These are phyloP conservation scores for Calendula officinalis DNA, from an alignment of 129 eudicot species.

Conservation along the genomic window DNA sequence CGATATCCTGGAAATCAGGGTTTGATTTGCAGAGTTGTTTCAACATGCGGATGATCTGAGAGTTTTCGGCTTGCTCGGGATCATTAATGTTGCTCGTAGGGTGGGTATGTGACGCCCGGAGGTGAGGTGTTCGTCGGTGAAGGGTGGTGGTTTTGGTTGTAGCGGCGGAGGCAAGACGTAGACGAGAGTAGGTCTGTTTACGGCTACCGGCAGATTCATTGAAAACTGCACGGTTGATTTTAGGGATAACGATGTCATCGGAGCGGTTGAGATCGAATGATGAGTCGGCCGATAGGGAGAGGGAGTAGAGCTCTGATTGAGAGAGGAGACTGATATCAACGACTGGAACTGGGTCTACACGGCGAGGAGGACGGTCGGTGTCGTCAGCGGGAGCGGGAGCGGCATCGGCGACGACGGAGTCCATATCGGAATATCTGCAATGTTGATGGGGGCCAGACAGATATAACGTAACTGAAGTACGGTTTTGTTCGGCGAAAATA, in stretches of 20 bases:
- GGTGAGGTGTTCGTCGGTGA: conserved; percentile 48
- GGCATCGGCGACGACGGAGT: conserved; percentile 29
- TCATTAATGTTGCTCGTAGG: conserved; percentile 28
- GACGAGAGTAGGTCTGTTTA: conserved; percentile 84
- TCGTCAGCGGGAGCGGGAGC: conserved; percentile 30
- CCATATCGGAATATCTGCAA: conserved; percentile 33
- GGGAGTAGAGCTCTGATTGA: conserved; percentile 81
- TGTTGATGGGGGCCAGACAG: not conserved
- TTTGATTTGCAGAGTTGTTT: conserved; percentile 47
- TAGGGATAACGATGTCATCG: conserved; percentile 79
- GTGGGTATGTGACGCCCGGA: conserved; percentile 27
- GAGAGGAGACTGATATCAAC: conserved; percentile 73
- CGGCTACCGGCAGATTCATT: conserved; percentile 92
- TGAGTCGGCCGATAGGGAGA: conserved; percentile 49
- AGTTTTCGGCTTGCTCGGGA: conserved; percentile 59
- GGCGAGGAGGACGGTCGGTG: conserved; percentile 30
- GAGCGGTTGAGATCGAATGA: conserved; percentile 41
- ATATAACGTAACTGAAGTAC: too few relatives aligned
- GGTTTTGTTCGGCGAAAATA: not conserved
- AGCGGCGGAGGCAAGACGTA: conserved; percentile 66
- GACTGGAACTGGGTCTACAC: conserved; percentile 45
- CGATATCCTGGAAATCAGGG: conserved; percentile 22
- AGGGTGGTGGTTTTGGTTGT: conserved; percentile 43
- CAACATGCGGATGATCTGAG: conserved; percentile 46
- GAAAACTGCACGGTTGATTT: conserved; percentile 81